These are phyloP conservation scores for Zangia roseola DNA, from an alignment of 768 basidiomycete genomes.

Conservation along the genomic window DNA sequence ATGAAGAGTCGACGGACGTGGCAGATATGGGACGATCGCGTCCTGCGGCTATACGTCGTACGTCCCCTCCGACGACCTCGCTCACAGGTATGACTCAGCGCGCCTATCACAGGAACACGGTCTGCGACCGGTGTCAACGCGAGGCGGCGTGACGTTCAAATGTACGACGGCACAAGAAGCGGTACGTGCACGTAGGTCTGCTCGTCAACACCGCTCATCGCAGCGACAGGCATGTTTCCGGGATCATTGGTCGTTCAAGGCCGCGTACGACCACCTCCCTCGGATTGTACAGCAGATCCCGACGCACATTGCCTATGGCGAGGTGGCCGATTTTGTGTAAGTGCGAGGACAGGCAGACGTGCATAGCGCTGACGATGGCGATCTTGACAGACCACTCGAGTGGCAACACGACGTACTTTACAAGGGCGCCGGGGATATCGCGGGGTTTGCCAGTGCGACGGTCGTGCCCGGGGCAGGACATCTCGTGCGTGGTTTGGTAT, in stretches of 20 bases:
- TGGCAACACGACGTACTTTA: not conserved
- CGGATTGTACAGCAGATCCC: not conserved
- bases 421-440: not conserved
- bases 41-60: constrained; percentile 3
- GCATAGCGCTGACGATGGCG: too few relatives aligned
- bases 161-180: not conserved
- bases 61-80: not conserved
- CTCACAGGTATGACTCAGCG: too few relatives aligned
- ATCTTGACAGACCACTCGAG: not conserved
- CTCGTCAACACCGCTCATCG: too few relatives aligned
- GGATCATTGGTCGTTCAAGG: not conserved
- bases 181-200: not conserved
- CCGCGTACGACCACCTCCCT: not conserved
- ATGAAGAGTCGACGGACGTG: not conserved
- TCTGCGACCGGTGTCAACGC: constrained; percentile 2
- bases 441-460: constrained; percentile 2
- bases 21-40: constrained; percentile 4
- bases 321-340: not conserved
- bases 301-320: constrained; percentile 3
- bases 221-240: not conserved
- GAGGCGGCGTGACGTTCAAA: constrained; percentile 3
- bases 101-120: not conserved
- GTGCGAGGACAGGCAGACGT: too few relatives aligned
- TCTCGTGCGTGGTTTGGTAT: not conserved
- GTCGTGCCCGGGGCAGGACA: constrained; percentile 4